These are phyloP conservation scores for Colletotrichum shisoi DNA, from an alignment of 2,329 filamentous ascomycete species.

Conservation along the genomic window DNA sequence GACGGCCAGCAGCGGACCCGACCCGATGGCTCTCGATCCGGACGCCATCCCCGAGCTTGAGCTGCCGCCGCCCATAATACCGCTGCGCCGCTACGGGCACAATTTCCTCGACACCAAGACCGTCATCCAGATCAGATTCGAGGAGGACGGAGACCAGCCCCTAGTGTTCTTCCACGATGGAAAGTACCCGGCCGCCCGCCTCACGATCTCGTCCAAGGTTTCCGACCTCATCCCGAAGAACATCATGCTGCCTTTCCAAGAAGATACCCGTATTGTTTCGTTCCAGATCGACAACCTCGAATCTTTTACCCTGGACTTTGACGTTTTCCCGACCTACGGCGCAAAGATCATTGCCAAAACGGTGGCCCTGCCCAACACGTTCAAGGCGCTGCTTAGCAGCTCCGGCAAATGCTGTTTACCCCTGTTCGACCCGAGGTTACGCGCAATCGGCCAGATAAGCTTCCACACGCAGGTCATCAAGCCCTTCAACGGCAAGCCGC, in stretches of 20 bases:
- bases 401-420: constrained; percentile 85
- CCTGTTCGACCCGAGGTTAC: constrained; percentile 88
- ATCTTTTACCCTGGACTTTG: constrained; percentile 93
- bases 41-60: constrained; percentile 93
- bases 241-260: constrained; percentile 92
- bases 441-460: constrained; percentile 90
- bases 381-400: constrained; percentile 76
- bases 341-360: constrained; percentile 97
- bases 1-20: constrained; percentile 59
- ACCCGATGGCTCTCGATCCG: constrained; percentile 74
- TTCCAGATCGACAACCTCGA: constrained; percentile 96
- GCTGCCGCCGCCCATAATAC: constrained; percentile 94
- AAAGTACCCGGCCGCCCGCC: constrained; percentile 91
- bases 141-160: constrained; percentile 75
- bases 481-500: constrained; percentile 87
- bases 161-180: constrained; percentile 96
- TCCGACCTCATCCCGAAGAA: constrained; percentile 97
- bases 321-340: constrained; percentile 96
- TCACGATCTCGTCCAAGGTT: constrained; percentile 95
- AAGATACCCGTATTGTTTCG: constrained; percentile 90
- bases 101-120: constrained; percentile 99
- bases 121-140: constrained; percentile 91
- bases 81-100: constrained; percentile 91
- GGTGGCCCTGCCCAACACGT: constrained; percentile 86
- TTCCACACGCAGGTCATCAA: constrained; percentile 98